These are phyloP conservation scores for Arthrobotrys conoides DNA, from an alignment of 2,329 filamentous ascomycete species.

Conservation along the genomic window DNA sequence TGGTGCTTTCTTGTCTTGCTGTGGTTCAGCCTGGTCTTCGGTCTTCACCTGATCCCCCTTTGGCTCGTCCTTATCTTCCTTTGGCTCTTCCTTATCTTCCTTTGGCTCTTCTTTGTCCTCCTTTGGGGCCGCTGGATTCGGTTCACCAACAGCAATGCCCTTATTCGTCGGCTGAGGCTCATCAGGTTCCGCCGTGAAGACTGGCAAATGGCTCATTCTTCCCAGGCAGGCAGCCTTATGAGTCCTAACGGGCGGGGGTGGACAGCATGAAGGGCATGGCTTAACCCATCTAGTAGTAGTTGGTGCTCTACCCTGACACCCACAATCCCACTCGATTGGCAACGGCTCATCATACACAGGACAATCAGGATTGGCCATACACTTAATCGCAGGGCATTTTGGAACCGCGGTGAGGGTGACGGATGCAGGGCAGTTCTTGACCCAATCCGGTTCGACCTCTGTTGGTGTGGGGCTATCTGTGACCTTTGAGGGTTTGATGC, in stretches of 20 bases:
- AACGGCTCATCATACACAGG: background rate
- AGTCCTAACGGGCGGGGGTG: background rate
- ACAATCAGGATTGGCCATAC: background rate
- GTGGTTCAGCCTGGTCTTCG: background rate
- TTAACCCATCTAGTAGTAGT: background rate
- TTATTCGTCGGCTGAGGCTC: background rate
- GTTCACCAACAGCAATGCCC: slow-evolving; percentile 11
- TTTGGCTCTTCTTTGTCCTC: background rate
- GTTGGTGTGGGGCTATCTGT: background rate
- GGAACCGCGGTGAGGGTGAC: slow-evolving; percentile 6
- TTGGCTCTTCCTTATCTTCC: background rate
- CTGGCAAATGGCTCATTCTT: slow-evolving; percentile 7
- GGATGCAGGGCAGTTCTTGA: slow-evolving; percentile 16
- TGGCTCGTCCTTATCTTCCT: background rate
- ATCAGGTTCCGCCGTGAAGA: background rate
- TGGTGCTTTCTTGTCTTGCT: background rate
- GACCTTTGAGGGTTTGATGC: background rate
- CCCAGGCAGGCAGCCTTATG: background rate
- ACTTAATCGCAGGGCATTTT: slow-evolving; percentile 7
- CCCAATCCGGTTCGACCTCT: background rate
- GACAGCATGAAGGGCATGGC: slow-evolving; percentile 7
- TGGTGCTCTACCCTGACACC: slow-evolving; percentile 23
- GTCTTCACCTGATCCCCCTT: too few species aligned
- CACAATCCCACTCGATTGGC: slow-evolving; percentile 8
- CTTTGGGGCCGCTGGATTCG: background rate